These are phyloP conservation scores for Pythium rishiriense DNA, from an alignment of 352 stramenopile species.

Conservation along the genomic window DNA sequence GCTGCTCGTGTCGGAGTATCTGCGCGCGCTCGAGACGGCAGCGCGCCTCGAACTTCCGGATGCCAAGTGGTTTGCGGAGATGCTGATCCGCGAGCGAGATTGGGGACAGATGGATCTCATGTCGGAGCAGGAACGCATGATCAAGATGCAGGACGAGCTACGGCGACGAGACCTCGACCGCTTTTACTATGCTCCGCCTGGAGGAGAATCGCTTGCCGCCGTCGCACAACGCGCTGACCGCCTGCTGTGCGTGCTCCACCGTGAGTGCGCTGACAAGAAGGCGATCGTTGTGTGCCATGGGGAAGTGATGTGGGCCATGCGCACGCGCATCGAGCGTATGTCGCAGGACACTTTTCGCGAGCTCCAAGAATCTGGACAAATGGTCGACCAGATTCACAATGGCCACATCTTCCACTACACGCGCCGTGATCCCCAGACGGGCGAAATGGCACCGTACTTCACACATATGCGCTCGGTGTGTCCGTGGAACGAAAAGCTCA, in stretches of 20 bases:
- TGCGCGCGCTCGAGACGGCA: slow-evolving; percentile 86
- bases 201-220: slow-evolving; percentile 79
- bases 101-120: slow-evolving; percentile 91
- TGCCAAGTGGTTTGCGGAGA: slow-evolving; percentile 85
- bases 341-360: slow-evolving; percentile 87
- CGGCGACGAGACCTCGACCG: slow-evolving; percentile 77
- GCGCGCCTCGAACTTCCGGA: slow-evolving; percentile 72
- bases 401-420: slow-evolving; percentile 89
- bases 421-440: slow-evolving; percentile 65
- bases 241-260: slow-evolving; percentile 75
- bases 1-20: slow-evolving; percentile 87
- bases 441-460: slow-evolving; percentile 82
- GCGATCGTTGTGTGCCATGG: slow-evolving; percentile 87
- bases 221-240: slow-evolving; percentile 84
- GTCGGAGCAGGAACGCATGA: slow-evolving; percentile 83
- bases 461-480: slow-evolving; percentile 89
- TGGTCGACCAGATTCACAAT: slow-evolving; percentile 91
- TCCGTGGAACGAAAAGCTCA: slow-evolving; percentile 89
- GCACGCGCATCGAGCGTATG: slow-evolving; percentile 86
- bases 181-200: slow-evolving; percentile 86
- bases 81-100: slow-evolving; percentile 87
- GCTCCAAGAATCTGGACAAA: slow-evolving; percentile 78
- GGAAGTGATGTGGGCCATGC: slow-evolving; percentile 91
- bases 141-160: slow-evolving; percentile 89
- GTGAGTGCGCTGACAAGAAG: slow-evolving; percentile 74